Percentiles rank a stretch among this genome's conserved stretches.
phyloP scores from a whole-genome alignment of 1,284 basidiomycete species.

The Kwoniella shivajii region DNA sequence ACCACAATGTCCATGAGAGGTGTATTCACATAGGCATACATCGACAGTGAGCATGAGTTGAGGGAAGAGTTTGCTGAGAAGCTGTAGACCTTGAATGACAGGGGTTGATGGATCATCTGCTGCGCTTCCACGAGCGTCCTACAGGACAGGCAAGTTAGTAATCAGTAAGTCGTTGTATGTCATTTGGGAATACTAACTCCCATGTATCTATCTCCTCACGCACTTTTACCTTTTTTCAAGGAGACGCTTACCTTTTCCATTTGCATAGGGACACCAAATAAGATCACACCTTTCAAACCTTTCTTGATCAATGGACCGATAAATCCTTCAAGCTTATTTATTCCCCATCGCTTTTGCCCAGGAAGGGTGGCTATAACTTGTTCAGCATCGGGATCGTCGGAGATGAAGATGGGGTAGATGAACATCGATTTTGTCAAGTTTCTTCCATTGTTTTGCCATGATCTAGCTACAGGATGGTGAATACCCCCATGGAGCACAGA shows the following conservation, averaged over 20 bases:
- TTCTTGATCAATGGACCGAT: slow-evolving; percentile 84
- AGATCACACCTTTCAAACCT: slow-evolving; percentile 86
- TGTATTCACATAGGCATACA: slow-evolving; percentile 99
- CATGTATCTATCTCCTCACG: too few relatives aligned
- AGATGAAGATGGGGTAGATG: slow-evolving; percentile 97
- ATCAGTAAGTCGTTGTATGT: background rate
- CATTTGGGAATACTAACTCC: too few relatives aligned
- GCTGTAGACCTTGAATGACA: slow-evolving; percentile 86
- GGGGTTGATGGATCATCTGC: slow-evolving; percentile 90
- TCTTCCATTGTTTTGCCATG: slow-evolving; percentile 73
- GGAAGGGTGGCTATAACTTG: slow-evolving; percentile 76
- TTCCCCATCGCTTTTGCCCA: slow-evolving; percentile 88
- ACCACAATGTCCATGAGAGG: slow-evolving; percentile 96
- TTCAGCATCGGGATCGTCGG: slow-evolving; percentile 83
- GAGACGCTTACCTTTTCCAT: slow-evolving; percentile 70
- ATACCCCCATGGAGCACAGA: slow-evolving; percentile 91
- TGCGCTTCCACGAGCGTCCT: slow-evolving; percentile 81
- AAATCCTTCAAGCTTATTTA: slow-evolving; percentile 88
- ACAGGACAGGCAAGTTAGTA: background rate
- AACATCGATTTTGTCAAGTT: slow-evolving; percentile 85
- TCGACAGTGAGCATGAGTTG: slow-evolving; percentile 85
- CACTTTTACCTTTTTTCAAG: too few relatives aligned
- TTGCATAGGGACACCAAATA: slow-evolving; percentile 91
- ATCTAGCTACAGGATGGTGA: slow-evolving; percentile 80
- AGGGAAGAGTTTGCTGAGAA: slow-evolving; percentile 77